These are phyloP conservation scores for Solanum clarkiae DNA, from an alignment of 257 asterid species.

Conservation along the genomic window DNA sequence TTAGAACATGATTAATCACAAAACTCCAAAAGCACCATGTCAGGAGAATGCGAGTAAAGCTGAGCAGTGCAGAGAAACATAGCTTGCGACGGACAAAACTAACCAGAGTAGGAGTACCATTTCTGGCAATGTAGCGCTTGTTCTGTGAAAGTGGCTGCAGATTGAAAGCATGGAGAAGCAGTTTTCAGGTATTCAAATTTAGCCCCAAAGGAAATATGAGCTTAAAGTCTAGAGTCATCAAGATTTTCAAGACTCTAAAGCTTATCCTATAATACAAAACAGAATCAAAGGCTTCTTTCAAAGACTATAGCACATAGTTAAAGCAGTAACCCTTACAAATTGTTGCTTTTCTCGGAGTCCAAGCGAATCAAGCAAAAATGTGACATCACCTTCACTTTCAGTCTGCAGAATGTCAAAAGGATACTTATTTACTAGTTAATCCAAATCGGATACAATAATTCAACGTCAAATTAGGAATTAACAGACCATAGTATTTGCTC, in stretches of 20 bases:
- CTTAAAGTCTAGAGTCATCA: not conserved
- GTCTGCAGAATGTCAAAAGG: slow-evolving; percentile 34
- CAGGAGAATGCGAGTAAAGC: not conserved
- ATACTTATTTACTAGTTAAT: not conserved
- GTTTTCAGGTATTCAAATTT: not conserved
- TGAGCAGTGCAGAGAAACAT: not conserved
- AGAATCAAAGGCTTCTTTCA: not conserved
- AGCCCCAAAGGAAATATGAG: not conserved
- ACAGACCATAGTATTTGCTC: slow-evolving; percentile 90
- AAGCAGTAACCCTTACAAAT: slow-evolving; percentile 35
- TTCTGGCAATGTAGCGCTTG: slow-evolving; percentile 74
- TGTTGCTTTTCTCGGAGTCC: slow-evolving; percentile 72
- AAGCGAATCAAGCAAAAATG: slow-evolving; percentile 73
- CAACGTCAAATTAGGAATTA: not conserved
- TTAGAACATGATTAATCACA: not conserved
- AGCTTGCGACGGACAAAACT: not conserved
- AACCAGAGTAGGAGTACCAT: slow-evolving; percentile 71
- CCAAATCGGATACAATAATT: not conserved
- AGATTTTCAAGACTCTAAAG: not conserved
- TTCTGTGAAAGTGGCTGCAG: slow-evolving; percentile 85
- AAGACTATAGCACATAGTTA: not conserved
- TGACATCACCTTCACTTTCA: slow-evolving; percentile 66
- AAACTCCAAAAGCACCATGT: not conserved
- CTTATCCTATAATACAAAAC: not conserved
- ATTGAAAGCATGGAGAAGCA: not conserved